A percentile compares a stretch with the other conserved stretches of the same genome.
These are phyloP conservation scores for Uncinocarpus reesii DNA, from an alignment of 2,329 filamentous ascomycete genomes.

Conservation along the genomic window DNA sequence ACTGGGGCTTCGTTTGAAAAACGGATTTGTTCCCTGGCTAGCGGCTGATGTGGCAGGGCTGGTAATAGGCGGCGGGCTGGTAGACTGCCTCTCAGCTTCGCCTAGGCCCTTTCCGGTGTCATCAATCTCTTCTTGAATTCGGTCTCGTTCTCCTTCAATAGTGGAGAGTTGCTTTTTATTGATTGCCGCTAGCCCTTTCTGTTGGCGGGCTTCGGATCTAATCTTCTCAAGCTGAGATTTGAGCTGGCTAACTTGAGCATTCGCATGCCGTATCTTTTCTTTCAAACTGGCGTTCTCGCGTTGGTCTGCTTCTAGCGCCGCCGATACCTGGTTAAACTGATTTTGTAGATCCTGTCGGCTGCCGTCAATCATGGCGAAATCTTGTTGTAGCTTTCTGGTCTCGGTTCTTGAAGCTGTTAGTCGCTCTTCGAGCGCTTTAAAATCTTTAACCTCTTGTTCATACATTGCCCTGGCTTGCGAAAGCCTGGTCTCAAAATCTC, in stretches of 20 bases:
- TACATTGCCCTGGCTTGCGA: slow-evolving; percentile 79
- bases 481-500: slow-evolving; percentile 80
- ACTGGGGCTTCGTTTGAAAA: slow-evolving; percentile 61
- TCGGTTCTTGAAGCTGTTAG: slow-evolving; percentile 65
- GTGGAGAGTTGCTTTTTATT: slow-evolving; percentile 96
- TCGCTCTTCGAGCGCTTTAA: slow-evolving; percentile 74
- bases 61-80: slow-evolving; percentile 44
- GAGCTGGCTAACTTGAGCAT: slow-evolving; percentile 69
- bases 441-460: slow-evolving; percentile 83
- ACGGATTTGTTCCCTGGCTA: slow-evolving; percentile 78
- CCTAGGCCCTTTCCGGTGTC: slow-evolving; percentile 53
- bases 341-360: slow-evolving; percentile 69
- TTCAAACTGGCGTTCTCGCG: slow-evolving; percentile 78
- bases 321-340: slow-evolving; percentile 66
- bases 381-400: slow-evolving; percentile 71
- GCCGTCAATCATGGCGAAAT: slow-evolving; percentile 73
- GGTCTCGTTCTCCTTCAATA: slow-evolving; percentile 78
- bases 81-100: slow-evolving; percentile 44
- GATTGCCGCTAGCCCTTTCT: slow-evolving; percentile 92
- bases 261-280: slow-evolving; percentile 74
- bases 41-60: slow-evolving; percentile 56
- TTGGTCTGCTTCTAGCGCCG: slow-evolving; percentile 72
- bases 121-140: slow-evolving; percentile 68
- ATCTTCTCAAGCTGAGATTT: slow-evolving; percentile 90
- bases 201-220: slow-evolving; percentile 81